These are phyloP conservation scores for Glonium stellatum DNA, from an alignment of 495 filamentous ascomycete species.

Conservation along the genomic window DNA sequence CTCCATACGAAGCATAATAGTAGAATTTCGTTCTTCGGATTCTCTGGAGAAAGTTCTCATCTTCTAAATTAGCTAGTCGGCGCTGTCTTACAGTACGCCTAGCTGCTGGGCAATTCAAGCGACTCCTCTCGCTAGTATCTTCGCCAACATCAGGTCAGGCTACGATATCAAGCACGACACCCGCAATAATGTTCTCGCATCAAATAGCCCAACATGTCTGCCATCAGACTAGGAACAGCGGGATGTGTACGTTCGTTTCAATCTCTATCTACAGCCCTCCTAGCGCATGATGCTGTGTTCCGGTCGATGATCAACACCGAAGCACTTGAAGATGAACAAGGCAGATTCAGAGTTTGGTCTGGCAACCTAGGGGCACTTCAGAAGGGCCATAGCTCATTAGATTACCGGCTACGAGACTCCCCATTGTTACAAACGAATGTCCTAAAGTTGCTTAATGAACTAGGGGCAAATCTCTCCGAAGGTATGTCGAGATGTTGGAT, in stretches of 20 bases:
- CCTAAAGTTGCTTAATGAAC: slow-evolving; percentile 22
- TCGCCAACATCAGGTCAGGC: no score
- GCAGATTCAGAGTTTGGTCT: slow-evolving; percentile 26
- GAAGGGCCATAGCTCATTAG: slow-evolving; percentile 26
- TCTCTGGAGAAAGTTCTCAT: no score
- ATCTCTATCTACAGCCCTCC: slow-evolving; percentile 4
- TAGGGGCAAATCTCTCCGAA: slow-evolving; percentile 17
- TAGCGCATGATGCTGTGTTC: not conserved
- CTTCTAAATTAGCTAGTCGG: no score
- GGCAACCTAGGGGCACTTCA: slow-evolving; percentile 27
- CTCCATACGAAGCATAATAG: no score
- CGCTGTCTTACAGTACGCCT: no score
- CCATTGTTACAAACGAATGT: slow-evolving; percentile 24
- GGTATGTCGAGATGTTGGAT: not conserved
- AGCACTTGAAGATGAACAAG: slow-evolving; percentile 24
- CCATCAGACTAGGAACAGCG: slow-evolving; percentile 21
- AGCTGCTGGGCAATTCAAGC: no score
- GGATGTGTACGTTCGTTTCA: slow-evolving; percentile 18
- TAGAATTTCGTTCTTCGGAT: no score
- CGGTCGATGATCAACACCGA: slow-evolving; percentile 7
- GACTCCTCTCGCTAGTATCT: no score
- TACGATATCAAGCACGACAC: no score
- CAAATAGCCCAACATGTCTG: slow-evolving; percentile 8
- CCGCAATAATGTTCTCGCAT: not conserved
- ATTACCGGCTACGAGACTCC: slow-evolving; percentile 27